These are phyloP conservation scores for Polygonum maritimum DNA, from an alignment of 148 eudicot species.

Conservation along the genomic window DNA sequence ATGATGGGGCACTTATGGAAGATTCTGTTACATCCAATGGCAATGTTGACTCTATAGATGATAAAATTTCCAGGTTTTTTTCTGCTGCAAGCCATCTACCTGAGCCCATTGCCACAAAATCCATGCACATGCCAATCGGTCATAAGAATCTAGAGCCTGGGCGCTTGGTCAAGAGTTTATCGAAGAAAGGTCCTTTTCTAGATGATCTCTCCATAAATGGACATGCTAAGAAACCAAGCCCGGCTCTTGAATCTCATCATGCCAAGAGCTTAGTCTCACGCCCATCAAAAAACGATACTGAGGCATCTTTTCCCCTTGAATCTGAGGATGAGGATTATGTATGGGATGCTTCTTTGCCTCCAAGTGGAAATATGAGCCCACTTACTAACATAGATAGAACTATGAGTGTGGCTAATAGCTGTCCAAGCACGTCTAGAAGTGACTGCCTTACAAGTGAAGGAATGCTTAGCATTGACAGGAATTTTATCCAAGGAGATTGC, in stretches of 20 bases:
- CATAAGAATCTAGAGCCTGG: constrained; percentile 46
- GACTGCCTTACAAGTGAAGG: constrained; percentile 66
- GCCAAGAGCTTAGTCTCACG: constrained; percentile 36
- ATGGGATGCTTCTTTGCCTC: constrained; percentile 89
- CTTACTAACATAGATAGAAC: constrained; percentile 70
- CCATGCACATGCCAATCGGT: constrained; percentile 53
- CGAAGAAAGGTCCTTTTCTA: constrained; percentile 60
- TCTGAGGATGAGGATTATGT: constrained; percentile 74
- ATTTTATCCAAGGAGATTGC: constrained; percentile 49
- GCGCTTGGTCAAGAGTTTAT: constrained; percentile 51
- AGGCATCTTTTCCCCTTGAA: constrained; percentile 30
- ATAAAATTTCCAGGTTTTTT: constrained; percentile 42
- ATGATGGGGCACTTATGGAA: constrained; percentile 45
- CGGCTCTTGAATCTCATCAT: constrained; percentile 34
- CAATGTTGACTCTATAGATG: constrained; percentile 49
- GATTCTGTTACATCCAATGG: constrained; percentile 39
- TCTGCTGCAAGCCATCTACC: constrained; percentile 79
- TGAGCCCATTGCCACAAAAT: constrained; percentile 62
- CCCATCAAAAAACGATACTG: constrained; percentile 49
- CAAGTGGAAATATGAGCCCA: constrained; percentile 83
- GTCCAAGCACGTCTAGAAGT: constrained; percentile 61
- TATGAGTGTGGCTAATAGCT: constrained; percentile 83
- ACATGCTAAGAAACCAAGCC: constrained; percentile 40
- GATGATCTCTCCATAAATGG: constrained; percentile 52
- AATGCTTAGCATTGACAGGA: constrained; percentile 61